Evolutionary conservation across 257 asterid genomes (phyloP), one percentile per base, ranked within the genome.

Genomic region (Haberlea rhodopensis): DNA sequence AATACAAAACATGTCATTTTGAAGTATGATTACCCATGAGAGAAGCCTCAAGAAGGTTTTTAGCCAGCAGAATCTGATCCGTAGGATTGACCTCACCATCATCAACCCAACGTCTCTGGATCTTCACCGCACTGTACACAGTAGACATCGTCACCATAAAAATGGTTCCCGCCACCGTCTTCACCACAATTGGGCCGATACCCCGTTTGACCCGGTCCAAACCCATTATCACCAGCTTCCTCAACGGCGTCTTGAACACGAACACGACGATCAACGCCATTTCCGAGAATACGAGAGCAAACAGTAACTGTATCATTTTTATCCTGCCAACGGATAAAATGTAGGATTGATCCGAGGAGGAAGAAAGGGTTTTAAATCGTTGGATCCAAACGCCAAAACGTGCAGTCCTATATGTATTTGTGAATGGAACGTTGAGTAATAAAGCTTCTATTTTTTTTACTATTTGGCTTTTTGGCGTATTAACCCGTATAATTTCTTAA

Each of bases 21-120:
- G n/a, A n/a, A n/a, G n/a, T n/a, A n/a, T n/a, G n/a, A 60, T 57
- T 78, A 78, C 86, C 86, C 81, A 81, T 75, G 16, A 81, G 78
- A 69, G 86, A 75, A 70, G 81, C 81, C 63, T 81, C 76, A 6
- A 81, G 86, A 20, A 81, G 79, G 57, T 81, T 62, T 2, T 81
- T 63, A 15, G 83, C 79, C 19, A 76, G 15, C 3, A 81, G 78
- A 65, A 81, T 68, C 78, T 81, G 86, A 70, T 81, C 86, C 55
- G 81, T 81, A 0, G 86, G 81, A 63, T 65, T 81, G n/a, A 81
- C 51, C 5, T 75, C 86, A 8, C 70, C 81, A 23, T 77, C 80
- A 8, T 75, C 34, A 0, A 72, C 65, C 86, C 79, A 69, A 0
- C 76, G 70, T 5, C 66, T 57, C 9, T 60, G 76, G 77, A 81